Evolutionary conservation across 768 basidiomycete species (phyloP), one percentile per base, ranked within the genome.

Genomic region (button mushroom (Agaricus bisporus)): DNA sequence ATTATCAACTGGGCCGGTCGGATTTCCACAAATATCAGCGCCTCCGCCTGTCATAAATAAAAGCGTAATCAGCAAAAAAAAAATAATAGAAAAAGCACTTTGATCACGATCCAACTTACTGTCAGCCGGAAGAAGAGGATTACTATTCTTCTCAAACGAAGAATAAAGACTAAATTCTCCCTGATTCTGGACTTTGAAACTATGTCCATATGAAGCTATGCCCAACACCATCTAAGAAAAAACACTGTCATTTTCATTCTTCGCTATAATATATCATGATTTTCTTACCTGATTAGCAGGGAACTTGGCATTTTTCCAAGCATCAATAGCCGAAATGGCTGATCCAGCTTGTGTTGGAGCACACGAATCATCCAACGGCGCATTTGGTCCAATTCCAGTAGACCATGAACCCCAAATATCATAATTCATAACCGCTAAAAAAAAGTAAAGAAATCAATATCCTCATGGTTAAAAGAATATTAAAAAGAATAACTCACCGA

Each of bases 261-360:
- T 32, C 32, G 32, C 32, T 32, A 4, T 11, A 32, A 32, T 8
- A 6, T 8, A 7, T 2, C 2, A 1, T 3, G 7, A 7, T 1
- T 2, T 32, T 32, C 32, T 26, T 49, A 67, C 71, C 64, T 75
- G 61, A 14, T 69, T 49, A 15, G 77, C 71, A 17, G 91, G 87
- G 73, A 97, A 82, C 18, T 82, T 82, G n/a, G 92, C 92, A 0
- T 58, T 59, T 0, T 74, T 80, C 94, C 93, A 95, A 4, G 78
- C 76, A 11, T 73, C 61, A 37, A 97, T 76, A 8, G 88, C 85
- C 17, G 79, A 78, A n/a, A 75, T 72, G 6, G 82, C 91, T 53
- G 90, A 91, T 8, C 89, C 91, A 28, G 73, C 68, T 2, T 66
- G 60, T 0, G 81, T 68, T 3, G 68, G 59, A 0, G 81, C 79